phyloP scores from a whole-genome alignment of 1,284 basidiomycete genomes.

The Fistulina hepatica region DNA sequence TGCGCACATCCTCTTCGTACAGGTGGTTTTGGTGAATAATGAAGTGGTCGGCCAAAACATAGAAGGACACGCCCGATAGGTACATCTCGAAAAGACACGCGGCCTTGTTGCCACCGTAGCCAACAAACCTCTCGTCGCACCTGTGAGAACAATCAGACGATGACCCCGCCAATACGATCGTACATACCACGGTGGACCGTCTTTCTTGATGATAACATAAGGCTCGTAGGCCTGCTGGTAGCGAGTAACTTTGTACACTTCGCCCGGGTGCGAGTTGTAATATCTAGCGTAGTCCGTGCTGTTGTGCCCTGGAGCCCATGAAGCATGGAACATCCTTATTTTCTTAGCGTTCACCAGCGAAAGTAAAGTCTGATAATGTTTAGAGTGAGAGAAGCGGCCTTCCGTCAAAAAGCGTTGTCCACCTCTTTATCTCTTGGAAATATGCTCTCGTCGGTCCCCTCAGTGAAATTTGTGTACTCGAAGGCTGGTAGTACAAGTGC shows the following conservation, averaged over 20 bases:
- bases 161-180: no score
- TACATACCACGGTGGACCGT: slow-evolving; percentile 59
- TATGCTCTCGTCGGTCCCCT: slow-evolving; percentile 41
- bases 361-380: slow-evolving; percentile 36
- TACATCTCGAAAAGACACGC: slow-evolving; percentile 44
- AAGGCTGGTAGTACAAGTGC: slow-evolving; percentile 75
- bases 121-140: slow-evolving; percentile 85
- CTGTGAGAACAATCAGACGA: slow-evolving; percentile 15
- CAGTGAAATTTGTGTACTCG: slow-evolving; percentile 53
- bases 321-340: slow-evolving; percentile 65
- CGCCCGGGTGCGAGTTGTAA: slow-evolving; percentile 49
- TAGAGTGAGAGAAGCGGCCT: slow-evolving; percentile 3
- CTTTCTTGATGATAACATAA: slow-evolving; percentile 70
- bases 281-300: slow-evolving; percentile 67
- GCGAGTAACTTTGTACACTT: slow-evolving; percentile 59
- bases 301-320: slow-evolving; percentile 70
- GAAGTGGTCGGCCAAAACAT: slow-evolving; percentile 76
- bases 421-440: slow-evolving; percentile 65
- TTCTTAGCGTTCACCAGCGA: slow-evolving; percentile 40
- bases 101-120: slow-evolving; percentile 60
- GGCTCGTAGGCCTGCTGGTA: slow-evolving; percentile 80
- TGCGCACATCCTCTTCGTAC: slow-evolving; percentile 65
- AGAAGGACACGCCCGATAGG: slow-evolving; percentile 53
- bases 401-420: slow-evolving; percentile 9
- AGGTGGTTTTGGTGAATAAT: slow-evolving; percentile 75